Evolutionary conservation across 495 filamentous ascomycete genomes (phyloP).

Genomic region (Hypoxylon perforatum): DNA sequence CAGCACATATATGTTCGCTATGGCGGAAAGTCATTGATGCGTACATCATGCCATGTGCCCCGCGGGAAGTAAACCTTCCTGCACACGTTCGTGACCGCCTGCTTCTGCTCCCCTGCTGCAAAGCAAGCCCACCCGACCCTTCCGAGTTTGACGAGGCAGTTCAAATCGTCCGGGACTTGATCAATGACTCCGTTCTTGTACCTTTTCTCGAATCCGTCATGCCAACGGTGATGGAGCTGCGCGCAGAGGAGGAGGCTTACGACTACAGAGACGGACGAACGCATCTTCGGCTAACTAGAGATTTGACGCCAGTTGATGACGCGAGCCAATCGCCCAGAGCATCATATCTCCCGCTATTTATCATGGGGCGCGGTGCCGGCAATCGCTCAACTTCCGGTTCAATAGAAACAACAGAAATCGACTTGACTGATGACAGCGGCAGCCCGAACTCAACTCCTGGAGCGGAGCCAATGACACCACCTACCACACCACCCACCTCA

Average conservation of each 20-base stretch:
- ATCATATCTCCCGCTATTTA: constrained; percentile 57
- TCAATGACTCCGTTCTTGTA: constrained; percentile 94
- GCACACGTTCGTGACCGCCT: constrained; percentile 84
- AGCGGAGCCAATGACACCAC: constrained; percentile 85
- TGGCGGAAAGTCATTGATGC: constrained; percentile 74
- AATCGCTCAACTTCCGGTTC: constrained; percentile 55
- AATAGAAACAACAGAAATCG: constrained; percentile 48
- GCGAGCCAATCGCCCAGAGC: constrained; percentile 55
- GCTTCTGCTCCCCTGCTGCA: constrained; percentile 68
- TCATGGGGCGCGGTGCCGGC: constrained; percentile 48
- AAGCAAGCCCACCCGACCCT: constrained; percentile 76
- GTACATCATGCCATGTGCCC: constrained; percentile 83
- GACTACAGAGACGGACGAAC: constrained; percentile 52
- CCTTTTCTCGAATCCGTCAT: constrained; percentile 77
- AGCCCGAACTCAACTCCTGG: constrained; percentile 62
- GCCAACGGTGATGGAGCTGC: constrained; percentile 47
- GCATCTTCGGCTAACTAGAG: constrained; percentile 52
- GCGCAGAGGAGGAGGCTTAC: constrained; percentile 46
- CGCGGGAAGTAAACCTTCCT: constrained; percentile 93
- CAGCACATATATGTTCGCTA: constrained; percentile 78
- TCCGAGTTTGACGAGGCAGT: constrained; percentile 88
- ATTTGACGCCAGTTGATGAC: constrained; percentile 47
- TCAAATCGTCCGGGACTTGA: constrained; percentile 89
- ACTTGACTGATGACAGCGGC: constrained; percentile 61
- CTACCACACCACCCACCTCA: constrained; percentile 81